These are phyloP conservation scores for Sporothrix humicola DNA, from an alignment of 2,329 filamentous ascomycete genomes.

Conservation along the genomic window DNA sequence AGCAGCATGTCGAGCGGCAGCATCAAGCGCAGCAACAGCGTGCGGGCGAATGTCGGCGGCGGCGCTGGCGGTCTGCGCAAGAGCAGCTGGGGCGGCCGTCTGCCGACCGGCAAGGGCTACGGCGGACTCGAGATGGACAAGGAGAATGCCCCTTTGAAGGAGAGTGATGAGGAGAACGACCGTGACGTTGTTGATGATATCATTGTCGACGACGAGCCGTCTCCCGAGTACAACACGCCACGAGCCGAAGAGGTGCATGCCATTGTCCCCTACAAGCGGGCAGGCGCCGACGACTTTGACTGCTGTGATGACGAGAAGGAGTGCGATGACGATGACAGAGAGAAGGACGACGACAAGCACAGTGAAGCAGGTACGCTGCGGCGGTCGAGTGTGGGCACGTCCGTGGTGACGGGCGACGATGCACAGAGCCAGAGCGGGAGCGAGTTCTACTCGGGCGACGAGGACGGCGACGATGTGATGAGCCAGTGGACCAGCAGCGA, in stretches of 20 bases:
- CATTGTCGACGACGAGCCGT: background rate
- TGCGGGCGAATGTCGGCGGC: slow-evolving; percentile 63
- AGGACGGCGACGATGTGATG: slow-evolving; percentile 46
- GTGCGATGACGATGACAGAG: too few species aligned
- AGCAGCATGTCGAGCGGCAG: slow-evolving; percentile 70
- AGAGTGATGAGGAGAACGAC: slow-evolving; percentile 65
- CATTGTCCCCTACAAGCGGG: slow-evolving; percentile 29
- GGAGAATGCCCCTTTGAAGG: slow-evolving; percentile 54
- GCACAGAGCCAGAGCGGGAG: slow-evolving; percentile 37
- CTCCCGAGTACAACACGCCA: slow-evolving; percentile 32
- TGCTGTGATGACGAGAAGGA: slow-evolving; percentile 35
- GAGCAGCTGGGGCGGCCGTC: slow-evolving; percentile 68
- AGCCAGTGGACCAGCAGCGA: slow-evolving; percentile 58
- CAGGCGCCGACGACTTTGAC: slow-evolving; percentile 8
- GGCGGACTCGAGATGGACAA: slow-evolving; percentile 59
- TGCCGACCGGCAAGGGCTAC: slow-evolving; percentile 51
- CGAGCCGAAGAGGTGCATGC: slow-evolving; percentile 36
- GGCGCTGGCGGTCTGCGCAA: slow-evolving; percentile 61
- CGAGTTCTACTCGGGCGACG: slow-evolving; percentile 46
- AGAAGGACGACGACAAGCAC: slow-evolving; percentile 47
- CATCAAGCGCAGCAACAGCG: slow-evolving; percentile 78
- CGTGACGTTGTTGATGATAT: slow-evolving; percentile 36
- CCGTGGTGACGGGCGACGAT: slow-evolving; percentile 49
- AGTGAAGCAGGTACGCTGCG: slow-evolving; percentile 61
- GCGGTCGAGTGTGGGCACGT: slow-evolving; percentile 56